Evolutionary conservation across 169 alveolate species (phyloP).

Genomic region (Eimeria falciformis): DNA sequence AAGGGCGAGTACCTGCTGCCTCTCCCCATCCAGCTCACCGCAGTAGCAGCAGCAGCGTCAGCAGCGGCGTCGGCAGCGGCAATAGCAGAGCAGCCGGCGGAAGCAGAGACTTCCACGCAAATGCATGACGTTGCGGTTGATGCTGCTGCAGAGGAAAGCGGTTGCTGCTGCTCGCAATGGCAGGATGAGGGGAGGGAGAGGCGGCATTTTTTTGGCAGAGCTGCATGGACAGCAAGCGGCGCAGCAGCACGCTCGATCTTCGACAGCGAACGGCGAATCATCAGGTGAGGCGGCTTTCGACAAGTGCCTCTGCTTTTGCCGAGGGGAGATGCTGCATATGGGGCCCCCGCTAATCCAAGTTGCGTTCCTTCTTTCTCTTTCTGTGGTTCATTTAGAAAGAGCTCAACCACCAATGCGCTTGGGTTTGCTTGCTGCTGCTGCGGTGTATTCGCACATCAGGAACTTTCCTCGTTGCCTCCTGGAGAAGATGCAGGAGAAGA

Average conservation of each 20-base stretch:
- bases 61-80: neutral
- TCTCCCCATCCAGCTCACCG: slow-evolving; percentile 41
- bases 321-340: too few relatives aligned
- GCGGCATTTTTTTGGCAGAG: neutral
- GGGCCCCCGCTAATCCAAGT: too few relatives aligned
- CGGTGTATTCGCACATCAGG: neutral
- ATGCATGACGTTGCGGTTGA: neutral
- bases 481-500: slow-evolving; percentile 56
- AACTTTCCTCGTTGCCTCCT: slow-evolving; percentile 54
- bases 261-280: slow-evolving; percentile 29
- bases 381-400: too few relatives aligned
- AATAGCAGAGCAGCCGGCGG: too few relatives aligned
- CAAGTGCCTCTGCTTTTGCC: too few relatives aligned
- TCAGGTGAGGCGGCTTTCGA: slow-evolving; percentile 55
- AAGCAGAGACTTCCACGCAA: too few relatives aligned
- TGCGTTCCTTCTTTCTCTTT: too few relatives aligned
- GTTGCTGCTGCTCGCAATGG: slow-evolving; percentile 21
- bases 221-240: too few relatives aligned
- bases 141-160: neutral
- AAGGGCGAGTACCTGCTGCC: slow-evolving; percentile 45
- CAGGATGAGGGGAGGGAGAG: neutral
- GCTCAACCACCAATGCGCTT: too few relatives aligned
- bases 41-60: slow-evolving; percentile 40
- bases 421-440: too few relatives aligned
- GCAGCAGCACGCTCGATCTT: slow-evolving; percentile 20